phyloP scores from a whole-genome alignment of 2,329 filamentous ascomycete species.

The Sclerotinia sclerotiorum region DNA sequence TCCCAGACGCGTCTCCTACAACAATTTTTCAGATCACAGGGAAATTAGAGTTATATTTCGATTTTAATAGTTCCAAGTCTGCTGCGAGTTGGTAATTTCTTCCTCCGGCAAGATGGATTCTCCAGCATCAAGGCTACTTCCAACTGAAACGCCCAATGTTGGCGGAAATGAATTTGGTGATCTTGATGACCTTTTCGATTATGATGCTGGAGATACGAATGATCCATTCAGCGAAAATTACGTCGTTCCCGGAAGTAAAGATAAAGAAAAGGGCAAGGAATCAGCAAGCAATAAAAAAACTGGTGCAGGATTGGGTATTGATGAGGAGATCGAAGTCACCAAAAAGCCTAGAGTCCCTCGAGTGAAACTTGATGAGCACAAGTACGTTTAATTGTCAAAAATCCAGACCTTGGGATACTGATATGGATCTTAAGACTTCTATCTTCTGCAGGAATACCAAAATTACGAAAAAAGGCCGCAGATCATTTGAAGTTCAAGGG shows the following conservation, averaged over 20 bases:
- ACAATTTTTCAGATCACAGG: background rate
- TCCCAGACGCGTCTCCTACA: conserved; percentile 10
- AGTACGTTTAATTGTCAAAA: conserved; percentile 47
- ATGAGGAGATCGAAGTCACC: conserved; percentile 78
- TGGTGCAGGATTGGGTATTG: conserved; percentile 68
- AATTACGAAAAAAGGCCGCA: conserved; percentile 69
- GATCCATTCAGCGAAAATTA: conserved; percentile 38
- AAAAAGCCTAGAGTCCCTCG: conserved; percentile 71
- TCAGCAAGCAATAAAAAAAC: conserved; percentile 44
- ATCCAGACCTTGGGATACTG: conserved; percentile 23
- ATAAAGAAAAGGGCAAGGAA: conserved; percentile 47
- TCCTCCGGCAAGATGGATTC: background rate
- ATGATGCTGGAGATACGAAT: conserved; percentile 56
- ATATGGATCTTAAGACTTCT: conserved; percentile 62
- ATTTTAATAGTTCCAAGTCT: too few relatives aligned
- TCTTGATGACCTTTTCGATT: conserved; percentile 65
- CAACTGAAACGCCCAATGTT: conserved; percentile 34
- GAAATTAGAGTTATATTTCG: background rate
- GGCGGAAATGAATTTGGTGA: conserved; percentile 53
- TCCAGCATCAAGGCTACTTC: conserved; percentile 25
- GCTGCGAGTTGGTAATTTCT: background rate
- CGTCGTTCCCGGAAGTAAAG: conserved; percentile 28
- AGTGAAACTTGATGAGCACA: conserved; percentile 83
- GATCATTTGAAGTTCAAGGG: conserved; percentile 78
- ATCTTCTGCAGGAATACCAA: conserved; percentile 79